These are phyloP conservation scores for Typha latifolia DNA, from an alignment of 176 grass and related monocot genomes.

Conservation along the genomic window DNA sequence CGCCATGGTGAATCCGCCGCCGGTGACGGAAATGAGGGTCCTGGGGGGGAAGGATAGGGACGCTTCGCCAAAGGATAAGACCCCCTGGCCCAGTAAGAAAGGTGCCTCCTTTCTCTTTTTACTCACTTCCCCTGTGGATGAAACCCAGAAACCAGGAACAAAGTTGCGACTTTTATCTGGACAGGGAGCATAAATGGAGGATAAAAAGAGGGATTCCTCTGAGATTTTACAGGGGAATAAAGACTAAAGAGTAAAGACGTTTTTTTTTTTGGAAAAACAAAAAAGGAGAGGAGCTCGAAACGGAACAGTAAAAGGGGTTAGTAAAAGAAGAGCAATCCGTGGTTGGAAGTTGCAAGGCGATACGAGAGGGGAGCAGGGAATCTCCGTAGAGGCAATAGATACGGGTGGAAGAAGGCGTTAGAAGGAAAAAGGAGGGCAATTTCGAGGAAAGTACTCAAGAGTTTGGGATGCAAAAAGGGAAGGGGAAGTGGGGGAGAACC, in stretches of 20 bases:
- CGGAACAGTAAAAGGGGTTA: neutral
- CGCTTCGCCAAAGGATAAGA: too few relatives aligned
- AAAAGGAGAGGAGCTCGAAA: neutral
- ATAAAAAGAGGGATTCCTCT: conserved; percentile 15
- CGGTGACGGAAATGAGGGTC: neutral
- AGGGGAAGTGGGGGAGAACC: neutral
- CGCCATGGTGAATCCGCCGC: conserved; percentile 12
- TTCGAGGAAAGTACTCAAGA: conserved; percentile 9
- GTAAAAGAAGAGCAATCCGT: neutral
- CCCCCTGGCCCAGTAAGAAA: neutral
- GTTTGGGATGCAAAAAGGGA: neutral
- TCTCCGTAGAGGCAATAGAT: neutral
- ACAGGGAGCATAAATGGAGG: conserved; percentile 1
- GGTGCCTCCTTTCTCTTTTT: neutral
- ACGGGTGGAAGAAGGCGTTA: neutral
- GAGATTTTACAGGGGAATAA: conserved; percentile 20
- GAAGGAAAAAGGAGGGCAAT: conserved; percentile 8
- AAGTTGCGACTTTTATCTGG: neutral
- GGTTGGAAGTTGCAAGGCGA: neutral
- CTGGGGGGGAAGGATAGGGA: too few relatives aligned
- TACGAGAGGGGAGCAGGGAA: conserved; percentile 1
- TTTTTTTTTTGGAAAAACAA: neutral
- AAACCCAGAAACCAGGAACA: neutral
- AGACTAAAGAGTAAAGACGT: conserved; percentile 5
- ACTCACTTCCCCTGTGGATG: neutral